These are phyloP conservation scores for Bonia amplexicaulis DNA, from an alignment of 176 grass and related monocot species.

Conservation along the genomic window DNA sequence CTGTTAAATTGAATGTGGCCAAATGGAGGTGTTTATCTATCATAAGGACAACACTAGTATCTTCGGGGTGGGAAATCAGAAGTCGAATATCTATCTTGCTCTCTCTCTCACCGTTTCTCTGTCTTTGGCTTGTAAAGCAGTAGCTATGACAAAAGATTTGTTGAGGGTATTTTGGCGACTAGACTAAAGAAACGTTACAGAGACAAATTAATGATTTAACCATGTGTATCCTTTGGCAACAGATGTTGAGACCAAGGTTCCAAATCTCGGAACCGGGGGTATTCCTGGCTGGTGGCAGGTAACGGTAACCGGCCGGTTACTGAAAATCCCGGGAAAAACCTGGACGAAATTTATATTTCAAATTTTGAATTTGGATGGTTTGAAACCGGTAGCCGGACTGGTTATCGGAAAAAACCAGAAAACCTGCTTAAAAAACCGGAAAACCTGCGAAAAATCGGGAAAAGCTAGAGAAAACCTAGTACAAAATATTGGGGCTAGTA, in stretches of 20 bases:
- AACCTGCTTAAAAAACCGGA: too few relatives aligned
- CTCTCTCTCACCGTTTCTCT: background rate
- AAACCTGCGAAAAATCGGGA: too few relatives aligned
- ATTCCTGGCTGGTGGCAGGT: too few relatives aligned
- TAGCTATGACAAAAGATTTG: background rate
- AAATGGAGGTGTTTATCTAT: background rate
- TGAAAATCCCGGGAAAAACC: too few relatives aligned
- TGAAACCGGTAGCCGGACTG: too few relatives aligned
- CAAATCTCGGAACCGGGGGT: too few relatives aligned
- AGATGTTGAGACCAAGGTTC: background rate
- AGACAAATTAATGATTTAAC: background rate
- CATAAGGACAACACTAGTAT: background rate
- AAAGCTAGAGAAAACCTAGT: too few relatives aligned
- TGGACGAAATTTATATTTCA: too few relatives aligned
- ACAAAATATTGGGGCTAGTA: too few relatives aligned
- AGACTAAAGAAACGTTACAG: background rate
- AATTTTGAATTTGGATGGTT: too few relatives aligned
- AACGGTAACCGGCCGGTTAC: too few relatives aligned
- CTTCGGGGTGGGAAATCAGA: background rate
- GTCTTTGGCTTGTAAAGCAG: background rate
- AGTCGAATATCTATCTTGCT: background rate
- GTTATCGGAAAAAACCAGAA: too few relatives aligned
- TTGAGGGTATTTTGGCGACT: background rate
- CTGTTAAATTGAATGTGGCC: background rate
- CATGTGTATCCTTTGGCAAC: background rate